Percentiles rank a stretch among this genome's conserved stretches.
Evolutionary conservation across 2,329 filamentous ascomycete genomes (phyloP).

Genomic region (Paradendryphiella salina): DNA sequence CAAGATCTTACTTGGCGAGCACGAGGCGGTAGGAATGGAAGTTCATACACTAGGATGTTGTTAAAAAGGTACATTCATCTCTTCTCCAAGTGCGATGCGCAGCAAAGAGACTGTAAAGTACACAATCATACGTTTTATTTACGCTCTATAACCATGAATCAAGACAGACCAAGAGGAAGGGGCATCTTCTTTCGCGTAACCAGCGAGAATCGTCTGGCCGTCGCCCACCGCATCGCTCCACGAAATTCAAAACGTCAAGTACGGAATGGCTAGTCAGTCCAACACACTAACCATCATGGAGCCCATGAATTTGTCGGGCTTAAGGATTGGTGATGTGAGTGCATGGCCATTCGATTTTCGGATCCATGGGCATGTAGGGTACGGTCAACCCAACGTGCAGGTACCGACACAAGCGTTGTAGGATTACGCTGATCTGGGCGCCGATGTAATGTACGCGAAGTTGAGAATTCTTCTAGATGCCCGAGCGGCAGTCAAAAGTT

Average conservation of each 20-base stretch:
- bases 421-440: constrained; percentile 56
- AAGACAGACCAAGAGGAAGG: constrained; percentile 59
- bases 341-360: constrained; percentile 59
- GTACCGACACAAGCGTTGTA: constrained; percentile 54
- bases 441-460: constrained; percentile 66
- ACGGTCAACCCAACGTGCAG: constrained; percentile 51
- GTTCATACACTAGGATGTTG: constrained; percentile 46
- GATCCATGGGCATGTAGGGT: constrained; percentile 54
- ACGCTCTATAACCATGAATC: constrained; percentile 52
- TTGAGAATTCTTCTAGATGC: constrained; percentile 58
- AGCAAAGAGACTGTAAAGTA: too few relatives aligned
- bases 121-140: too few relatives aligned
- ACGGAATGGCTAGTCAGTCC: constrained; percentile 50
- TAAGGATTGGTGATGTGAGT: constrained; percentile 63
- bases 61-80: constrained; percentile 35
- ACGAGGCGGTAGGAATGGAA: constrained; percentile 45
- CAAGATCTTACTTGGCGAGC: constrained; percentile 44
- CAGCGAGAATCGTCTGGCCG: constrained; percentile 59
- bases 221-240: constrained; percentile 62
- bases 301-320: constrained; percentile 45
- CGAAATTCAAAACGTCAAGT: constrained; percentile 68
- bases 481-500: constrained; percentile 50
- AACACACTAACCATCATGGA: constrained; percentile 43
- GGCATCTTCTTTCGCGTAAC: constrained; percentile 61
- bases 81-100: too few relatives aligned